Evolutionary conservation across 176 grass and related monocot genomes (phyloP).

Genomic region (Oryza glumipatula): DNA sequence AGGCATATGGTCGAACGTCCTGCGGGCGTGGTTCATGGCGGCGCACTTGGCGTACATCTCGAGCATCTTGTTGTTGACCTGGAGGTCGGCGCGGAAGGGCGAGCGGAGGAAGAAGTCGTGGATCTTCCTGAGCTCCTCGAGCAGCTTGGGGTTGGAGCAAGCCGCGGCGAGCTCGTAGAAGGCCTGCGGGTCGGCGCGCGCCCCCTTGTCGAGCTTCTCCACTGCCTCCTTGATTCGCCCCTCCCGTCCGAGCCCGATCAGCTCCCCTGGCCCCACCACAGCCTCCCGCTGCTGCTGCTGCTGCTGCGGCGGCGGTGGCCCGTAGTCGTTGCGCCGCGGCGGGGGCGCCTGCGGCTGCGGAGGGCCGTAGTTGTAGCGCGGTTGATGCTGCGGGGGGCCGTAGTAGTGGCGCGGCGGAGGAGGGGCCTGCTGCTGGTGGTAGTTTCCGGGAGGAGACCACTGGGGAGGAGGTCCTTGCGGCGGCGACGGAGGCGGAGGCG

Average conservation of each 20-base stretch:
- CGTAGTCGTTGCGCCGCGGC: constrained; percentile 13
- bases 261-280: constrained; percentile 41
- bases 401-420: constrained; percentile 21
- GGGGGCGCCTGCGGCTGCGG: too few species aligned
- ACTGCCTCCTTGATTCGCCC: constrained; percentile 77
- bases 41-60: constrained; percentile 69
- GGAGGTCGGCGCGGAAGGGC: constrained; percentile 62
- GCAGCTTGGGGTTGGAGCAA: constrained; percentile 57
- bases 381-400: constrained; percentile 3
- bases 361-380: background rate
- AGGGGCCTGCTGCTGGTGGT: background rate
- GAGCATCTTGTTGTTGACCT: constrained; percentile 71
- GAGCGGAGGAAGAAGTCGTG: constrained; percentile 90
- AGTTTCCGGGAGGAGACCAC: constrained; percentile 11
- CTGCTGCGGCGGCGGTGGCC: background rate
- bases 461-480: constrained; percentile 15
- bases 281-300: constrained; percentile 7
- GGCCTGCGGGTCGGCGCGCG: constrained; percentile 41
- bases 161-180: constrained; percentile 68
- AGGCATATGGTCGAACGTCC: constrained; percentile 88
- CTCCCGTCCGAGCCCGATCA: constrained; percentile 52
- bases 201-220: constrained; percentile 67
- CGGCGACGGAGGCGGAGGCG: constrained; percentile 13
- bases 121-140: constrained; percentile 76
- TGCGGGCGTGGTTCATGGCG: constrained; percentile 66